Base-by-base conservation (phyloP, 352 stramenopile species). In the Globisporangium sylvaticum region DNA sequence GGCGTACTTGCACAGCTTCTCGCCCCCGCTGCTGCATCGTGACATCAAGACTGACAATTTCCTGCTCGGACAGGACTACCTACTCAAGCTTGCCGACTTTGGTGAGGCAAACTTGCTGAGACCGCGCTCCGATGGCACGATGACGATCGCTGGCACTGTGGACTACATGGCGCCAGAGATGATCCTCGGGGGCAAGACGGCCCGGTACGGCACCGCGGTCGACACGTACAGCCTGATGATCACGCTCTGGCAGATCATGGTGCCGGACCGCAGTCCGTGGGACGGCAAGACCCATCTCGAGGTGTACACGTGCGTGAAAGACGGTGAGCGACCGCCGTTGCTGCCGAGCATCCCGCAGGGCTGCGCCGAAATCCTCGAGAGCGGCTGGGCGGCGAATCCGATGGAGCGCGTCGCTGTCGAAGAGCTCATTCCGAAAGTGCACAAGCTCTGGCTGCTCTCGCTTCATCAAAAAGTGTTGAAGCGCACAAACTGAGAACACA, bases 11-110 rank as follows among this genome's bases (percentile, higher is more conserved):
- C 88, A 95, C 73, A 92, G 83, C 69, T 95, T 95, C 57, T 83
- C 81, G 6, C 88, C 88, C 3, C 86, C 88, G 27, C 66, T 95
- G 0, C 61, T 95, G 3, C 88, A 95, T 62, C 83, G 88, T 7
- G 88, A 95, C 32, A 92, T 95, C 61, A 95, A 95, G 73, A 92
- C 86, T 3, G 88, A 92, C 74, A 95, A 94, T 64, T 95, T 91
- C 56, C 58, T 95, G 14, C 70, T 95, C 8, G 87, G 82, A 14
- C 82, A 92, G 58, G 83, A 95, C 39, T 90, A 85, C 48, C 61
- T 91, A 24, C 67, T 95, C 32, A 95, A 95, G 65, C 79, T 95
- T 8, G 79, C 86, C 0, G 88, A 95, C 69, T 95, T 95, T 71
- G 88, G 88, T 8, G 88, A 95, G 70, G 84, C 85, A 56, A 95